These are phyloP conservation scores for Eutrema yunnanense DNA, from an alignment of 345 rosid genomes.

Conservation along the genomic window DNA sequence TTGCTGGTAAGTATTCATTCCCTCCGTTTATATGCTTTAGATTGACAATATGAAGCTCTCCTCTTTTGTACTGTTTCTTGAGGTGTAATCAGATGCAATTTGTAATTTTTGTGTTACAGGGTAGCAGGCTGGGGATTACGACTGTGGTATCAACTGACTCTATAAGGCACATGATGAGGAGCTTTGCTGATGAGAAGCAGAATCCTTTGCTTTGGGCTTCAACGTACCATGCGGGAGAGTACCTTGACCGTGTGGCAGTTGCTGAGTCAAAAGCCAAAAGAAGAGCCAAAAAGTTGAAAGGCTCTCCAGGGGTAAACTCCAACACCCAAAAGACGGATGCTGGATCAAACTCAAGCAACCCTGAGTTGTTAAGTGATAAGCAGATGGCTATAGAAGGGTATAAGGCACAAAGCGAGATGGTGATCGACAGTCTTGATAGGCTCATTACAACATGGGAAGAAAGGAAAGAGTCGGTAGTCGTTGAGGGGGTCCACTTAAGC, in stretches of 20 bases:
- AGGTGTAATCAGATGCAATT: background rate
- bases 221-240: constrained; percentile 97
- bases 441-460: constrained; percentile 97
- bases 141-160: constrained; percentile 97
- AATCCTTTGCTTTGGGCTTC: constrained; percentile 99
- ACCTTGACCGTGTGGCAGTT: constrained; percentile 87
- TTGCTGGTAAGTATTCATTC: constrained; percentile 56
- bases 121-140: constrained; percentile 87
- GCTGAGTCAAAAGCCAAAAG: constrained; percentile 87
- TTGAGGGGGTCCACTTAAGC: constrained; percentile 99
- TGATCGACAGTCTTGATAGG: constrained; percentile 96
- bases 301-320: constrained; percentile 43
- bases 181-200: constrained; percentile 89
- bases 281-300: constrained; percentile 63
- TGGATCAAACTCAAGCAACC: constrained; percentile 28
- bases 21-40: constrained; percentile 21
- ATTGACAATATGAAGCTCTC: constrained; percentile 34
- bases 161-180: constrained; percentile 98
- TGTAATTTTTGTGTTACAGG: constrained; percentile 23
- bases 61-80: constrained; percentile 11
- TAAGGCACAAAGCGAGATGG: constrained; percentile 99
- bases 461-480: constrained; percentile 89
- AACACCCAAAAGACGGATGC: constrained; percentile 33
- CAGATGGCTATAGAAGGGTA: constrained; percentile 97
- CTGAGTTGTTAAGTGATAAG: constrained; percentile 64